Evolutionary conservation across 2,329 filamentous ascomycete genomes (phyloP).

Genomic region (Aureobasidium sp.): DNA sequence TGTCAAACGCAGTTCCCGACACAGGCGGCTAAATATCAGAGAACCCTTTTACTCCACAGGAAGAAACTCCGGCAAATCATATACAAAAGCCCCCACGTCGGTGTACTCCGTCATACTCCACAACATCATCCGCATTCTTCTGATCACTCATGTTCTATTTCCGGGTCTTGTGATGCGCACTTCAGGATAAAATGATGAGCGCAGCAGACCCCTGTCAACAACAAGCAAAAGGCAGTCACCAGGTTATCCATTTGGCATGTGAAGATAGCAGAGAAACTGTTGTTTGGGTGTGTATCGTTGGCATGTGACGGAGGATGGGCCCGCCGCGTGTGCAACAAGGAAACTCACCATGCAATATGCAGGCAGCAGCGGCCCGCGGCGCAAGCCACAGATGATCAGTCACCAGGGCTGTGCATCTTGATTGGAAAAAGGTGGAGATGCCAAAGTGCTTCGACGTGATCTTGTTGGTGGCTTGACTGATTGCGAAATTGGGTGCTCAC

Average conservation of each 20-base stretch:
- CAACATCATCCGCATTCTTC: neutral
- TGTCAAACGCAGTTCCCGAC: neutral
- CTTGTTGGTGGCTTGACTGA: neutral
- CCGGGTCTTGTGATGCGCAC: neutral
- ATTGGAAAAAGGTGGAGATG: neutral
- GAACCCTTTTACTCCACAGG: neutral
- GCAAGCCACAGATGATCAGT: slow-evolving; percentile 1
- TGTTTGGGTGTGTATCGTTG: neutral
- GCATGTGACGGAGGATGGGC: neutral
- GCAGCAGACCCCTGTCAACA: neutral
- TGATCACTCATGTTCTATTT: neutral
- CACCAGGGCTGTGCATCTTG: neutral
- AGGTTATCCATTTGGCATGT: neutral
- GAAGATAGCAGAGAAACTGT: neutral
- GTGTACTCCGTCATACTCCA: neutral
- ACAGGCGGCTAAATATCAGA: neutral
- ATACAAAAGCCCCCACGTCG: neutral
- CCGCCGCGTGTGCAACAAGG: neutral
- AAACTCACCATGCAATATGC: neutral
- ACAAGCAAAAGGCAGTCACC: neutral
- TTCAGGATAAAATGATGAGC: neutral
- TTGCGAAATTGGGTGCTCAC: neutral
- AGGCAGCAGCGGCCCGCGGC: neutral
- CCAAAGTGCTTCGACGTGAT: neutral
- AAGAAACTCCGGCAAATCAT: slow-evolving; percentile 4